Base-by-base conservation (phyloP, 2,329 filamentous ascomycete species). In the Pseudogymnoascus sp. region DNA sequence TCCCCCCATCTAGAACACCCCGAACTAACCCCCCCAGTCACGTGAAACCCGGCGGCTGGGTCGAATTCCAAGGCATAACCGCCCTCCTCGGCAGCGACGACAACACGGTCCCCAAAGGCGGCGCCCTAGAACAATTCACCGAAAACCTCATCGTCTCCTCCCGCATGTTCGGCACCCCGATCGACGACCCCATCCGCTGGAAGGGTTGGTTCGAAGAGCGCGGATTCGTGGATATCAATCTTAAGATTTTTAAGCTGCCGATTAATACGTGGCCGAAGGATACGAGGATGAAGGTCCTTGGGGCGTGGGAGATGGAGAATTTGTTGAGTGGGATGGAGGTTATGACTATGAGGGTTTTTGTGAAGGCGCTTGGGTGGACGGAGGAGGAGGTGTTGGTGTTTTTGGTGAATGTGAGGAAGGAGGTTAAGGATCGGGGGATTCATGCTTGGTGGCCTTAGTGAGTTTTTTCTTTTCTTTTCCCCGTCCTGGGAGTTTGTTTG, bases 341-440 rank as follows among this genome's bases (percentile, higher is more conserved):
- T 6, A 70, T 76, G 50, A 76, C 71, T 37, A 72, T 76, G 60
- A 72, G 71, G 1, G 69, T 76, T 0, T 75, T 75, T 33, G 77
- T 75, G 6, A 69, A 73, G 24, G 70, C 70, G 0, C 64, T 75
- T 2, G 69, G 70, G 0, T 78, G 76, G 76, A 70, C 68, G 4
- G 64, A 69, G 1, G 68, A 72, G 7, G 69, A 77, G 65, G 70
- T 76, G 0, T 70, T 75, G 31, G 62, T 73, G 0, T 76, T 75
- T 24, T 66, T 76, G 37, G 68, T 72, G 11, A 70, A 70, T 16
- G 74, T 75, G 5, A 71, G 72, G 37, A 73, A 70, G 59, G 72
- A 74, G 24, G 62, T 76, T 66, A 71, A 67, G 64, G 72, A 75
- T 62, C 69, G 66, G 28, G 65, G 64, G 31, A 60, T 62, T 33